Evolutionary conservation across 371 early-diverging fungal species (phyloP).

Genomic region (Chytridium lagenaria): DNA sequence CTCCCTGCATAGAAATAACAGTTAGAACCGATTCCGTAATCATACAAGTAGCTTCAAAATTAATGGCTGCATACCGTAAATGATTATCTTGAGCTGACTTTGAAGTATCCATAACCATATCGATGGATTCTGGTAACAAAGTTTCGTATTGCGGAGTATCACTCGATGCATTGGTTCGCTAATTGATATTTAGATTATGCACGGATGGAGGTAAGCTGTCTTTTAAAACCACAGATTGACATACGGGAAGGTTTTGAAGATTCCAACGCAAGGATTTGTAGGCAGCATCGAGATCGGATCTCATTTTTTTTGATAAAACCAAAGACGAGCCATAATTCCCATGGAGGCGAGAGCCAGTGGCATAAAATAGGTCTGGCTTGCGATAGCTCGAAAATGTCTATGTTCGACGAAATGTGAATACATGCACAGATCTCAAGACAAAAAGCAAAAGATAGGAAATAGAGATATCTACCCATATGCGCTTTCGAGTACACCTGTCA

Average conservation of each 20-base stretch:
- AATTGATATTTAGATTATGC: background rate
- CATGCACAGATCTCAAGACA: background rate
- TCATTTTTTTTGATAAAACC: background rate
- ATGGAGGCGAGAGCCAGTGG: slow-evolving; percentile 3
- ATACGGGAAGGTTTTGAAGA: background rate
- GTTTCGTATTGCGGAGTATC: too few relatives aligned
- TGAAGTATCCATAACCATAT: too few relatives aligned
- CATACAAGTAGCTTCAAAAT: too few relatives aligned
- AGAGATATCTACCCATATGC: background rate
- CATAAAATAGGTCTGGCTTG: slow-evolving; percentile 14
- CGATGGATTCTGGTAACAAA: background rate
- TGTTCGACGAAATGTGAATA: background rate
- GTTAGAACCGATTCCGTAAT: too few relatives aligned
- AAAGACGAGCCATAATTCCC: slow-evolving; percentile 1
- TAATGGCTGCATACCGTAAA: too few relatives aligned
- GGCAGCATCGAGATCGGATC: background rate
- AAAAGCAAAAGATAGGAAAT: background rate
- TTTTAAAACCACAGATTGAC: background rate
- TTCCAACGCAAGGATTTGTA: slow-evolving; percentile 9
- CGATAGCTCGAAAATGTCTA: slow-evolving; percentile 14
- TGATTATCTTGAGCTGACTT: too few relatives aligned
- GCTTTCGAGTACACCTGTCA: background rate
- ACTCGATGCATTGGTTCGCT: too few relatives aligned
- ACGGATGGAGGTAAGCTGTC: background rate
- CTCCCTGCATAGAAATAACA: too few relatives aligned